Evolutionary conservation across 2,329 filamentous ascomycete species (phyloP).

Genomic region (Zymoseptoria brevis): DNA sequence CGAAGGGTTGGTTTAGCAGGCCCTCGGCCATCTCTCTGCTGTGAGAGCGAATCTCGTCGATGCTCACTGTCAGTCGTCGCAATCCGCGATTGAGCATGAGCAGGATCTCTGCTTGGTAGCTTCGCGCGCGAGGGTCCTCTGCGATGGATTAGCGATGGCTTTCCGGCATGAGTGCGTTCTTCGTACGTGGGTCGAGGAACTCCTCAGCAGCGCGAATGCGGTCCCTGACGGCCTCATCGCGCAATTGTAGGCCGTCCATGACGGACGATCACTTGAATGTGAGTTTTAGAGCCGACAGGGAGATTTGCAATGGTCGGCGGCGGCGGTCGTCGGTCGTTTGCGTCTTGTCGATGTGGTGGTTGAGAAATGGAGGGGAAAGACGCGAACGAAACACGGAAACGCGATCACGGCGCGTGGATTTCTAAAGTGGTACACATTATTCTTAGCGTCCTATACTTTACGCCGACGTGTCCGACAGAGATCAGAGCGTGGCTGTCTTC

Average conservation of each 20-base stretch:
- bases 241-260: conserved; percentile 68
- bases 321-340: background rate
- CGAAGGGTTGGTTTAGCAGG: conserved; percentile 78
- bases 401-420: background rate
- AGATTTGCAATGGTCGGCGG: too few species aligned
- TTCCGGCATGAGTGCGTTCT: too few species aligned
- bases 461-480: background rate
- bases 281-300: too few species aligned
- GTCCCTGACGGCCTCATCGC: conserved; percentile 76
- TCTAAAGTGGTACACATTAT: background rate
- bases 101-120: conserved; percentile 85
- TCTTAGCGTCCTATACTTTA: background rate
- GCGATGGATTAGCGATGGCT: conserved; percentile 6
- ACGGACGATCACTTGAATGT: too few species aligned
- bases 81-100: conserved; percentile 58
- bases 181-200: conserved; percentile 88
- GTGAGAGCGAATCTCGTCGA: conserved; percentile 87
- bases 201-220: conserved; percentile 82
- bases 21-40: conserved; percentile 72
- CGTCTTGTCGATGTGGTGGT: background rate
- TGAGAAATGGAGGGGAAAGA: background rate
- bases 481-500: background rate
- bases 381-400: background rate
- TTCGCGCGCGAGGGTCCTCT: conserved; percentile 55
- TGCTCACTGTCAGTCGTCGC: conserved; percentile 51